Percentiles rank a stretch among this genome's conserved stretches.
phyloP scores from a whole-genome alignment of 305 asterid genomes.

The Petunia hybrid region DNA sequence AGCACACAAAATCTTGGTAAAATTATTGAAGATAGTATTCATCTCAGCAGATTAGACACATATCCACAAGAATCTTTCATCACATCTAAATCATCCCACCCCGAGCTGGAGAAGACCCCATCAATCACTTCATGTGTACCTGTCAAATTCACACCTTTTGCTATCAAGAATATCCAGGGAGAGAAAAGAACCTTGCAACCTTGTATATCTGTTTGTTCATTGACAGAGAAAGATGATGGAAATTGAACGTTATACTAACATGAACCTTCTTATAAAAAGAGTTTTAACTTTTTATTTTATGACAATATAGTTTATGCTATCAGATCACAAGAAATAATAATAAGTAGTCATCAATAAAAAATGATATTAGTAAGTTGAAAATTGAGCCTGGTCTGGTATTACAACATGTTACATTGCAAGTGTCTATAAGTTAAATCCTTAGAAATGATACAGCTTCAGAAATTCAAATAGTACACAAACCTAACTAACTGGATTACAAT shows the following conservation, averaged over 20 bases:
- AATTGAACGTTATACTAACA: neutral
- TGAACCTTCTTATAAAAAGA: slow-evolving; percentile 12
- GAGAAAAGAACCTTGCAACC: neutral
- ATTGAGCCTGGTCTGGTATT: neutral
- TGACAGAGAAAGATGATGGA: neutral
- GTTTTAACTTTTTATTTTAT: neutral
- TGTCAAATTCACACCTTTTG: slow-evolving; percentile 28
- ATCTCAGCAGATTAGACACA: slow-evolving; percentile 5
- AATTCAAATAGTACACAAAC: neutral
- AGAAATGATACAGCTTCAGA: slow-evolving; percentile 22
- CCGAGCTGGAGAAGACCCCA: slow-evolving; percentile 42
- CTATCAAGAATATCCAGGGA: neutral
- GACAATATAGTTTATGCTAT: neutral
- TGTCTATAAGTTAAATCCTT: neutral
- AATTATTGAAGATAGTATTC: slow-evolving; percentile 22
- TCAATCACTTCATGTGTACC: slow-evolving; percentile 9
- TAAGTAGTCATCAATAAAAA: no score
- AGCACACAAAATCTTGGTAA: neutral
- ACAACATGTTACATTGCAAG: neutral
- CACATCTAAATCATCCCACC: slow-evolving; percentile 36
- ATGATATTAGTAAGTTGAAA: neutral
- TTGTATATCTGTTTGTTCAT: neutral
- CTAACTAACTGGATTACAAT: neutral
- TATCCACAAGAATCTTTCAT: slow-evolving; percentile 40
- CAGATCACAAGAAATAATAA: neutral